Evolutionary conservation across 148 eudicot genomes (phyloP).

Genomic region (Camellia lanceoleosa): DNA sequence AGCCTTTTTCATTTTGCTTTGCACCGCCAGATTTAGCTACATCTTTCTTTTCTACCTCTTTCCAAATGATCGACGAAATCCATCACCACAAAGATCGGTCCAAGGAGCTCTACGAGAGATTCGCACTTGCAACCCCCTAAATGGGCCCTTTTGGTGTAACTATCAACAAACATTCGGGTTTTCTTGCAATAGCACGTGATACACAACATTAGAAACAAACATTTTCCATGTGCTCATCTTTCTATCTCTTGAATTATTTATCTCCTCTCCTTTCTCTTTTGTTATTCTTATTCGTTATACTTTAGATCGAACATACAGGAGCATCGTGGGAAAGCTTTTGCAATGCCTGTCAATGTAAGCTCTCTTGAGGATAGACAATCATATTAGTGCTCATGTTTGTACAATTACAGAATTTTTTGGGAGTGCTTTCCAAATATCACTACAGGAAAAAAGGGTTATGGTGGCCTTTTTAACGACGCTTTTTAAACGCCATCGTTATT

Average conservation of each 20-base stretch:
- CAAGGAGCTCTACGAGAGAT: constrained; percentile 85
- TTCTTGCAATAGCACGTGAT: constrained; percentile 43
- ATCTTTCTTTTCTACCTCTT: neutral
- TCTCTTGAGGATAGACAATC: no score
- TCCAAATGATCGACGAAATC: constrained; percentile 74
- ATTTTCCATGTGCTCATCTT: neutral
- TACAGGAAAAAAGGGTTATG: no score
- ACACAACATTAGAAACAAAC: neutral
- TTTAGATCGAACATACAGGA: neutral
- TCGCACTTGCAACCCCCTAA: constrained; percentile 86
- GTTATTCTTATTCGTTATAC: neutral
- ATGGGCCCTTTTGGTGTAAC: constrained; percentile 93
- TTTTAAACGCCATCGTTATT: no score
- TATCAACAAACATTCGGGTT: constrained; percentile 74
- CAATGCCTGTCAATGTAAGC: neutral
- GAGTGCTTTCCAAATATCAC: no score
- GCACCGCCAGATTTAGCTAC: constrained; percentile 9
- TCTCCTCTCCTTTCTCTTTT: neutral
- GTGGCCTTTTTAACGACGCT: no score
- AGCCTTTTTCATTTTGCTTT: constrained; percentile 17
- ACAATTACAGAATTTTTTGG: no score
- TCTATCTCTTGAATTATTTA: neutral
- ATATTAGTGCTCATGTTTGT: no score
- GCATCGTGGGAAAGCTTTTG: neutral
- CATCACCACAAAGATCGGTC: constrained; percentile 89